These are phyloP conservation scores for Colletotrichum truncatum DNA, from an alignment of 2,329 filamentous ascomycete genomes.

Conservation along the genomic window DNA sequence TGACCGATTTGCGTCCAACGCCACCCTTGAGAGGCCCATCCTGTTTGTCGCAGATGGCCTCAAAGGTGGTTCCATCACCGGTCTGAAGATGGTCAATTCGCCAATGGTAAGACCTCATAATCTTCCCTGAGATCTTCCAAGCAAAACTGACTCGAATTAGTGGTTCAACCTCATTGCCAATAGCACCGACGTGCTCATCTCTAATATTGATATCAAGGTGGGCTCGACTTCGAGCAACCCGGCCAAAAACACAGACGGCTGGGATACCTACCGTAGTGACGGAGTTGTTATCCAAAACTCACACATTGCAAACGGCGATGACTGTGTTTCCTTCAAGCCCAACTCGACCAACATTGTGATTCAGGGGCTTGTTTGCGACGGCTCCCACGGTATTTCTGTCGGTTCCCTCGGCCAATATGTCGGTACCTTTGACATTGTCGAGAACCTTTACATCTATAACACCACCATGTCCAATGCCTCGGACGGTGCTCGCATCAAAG, in stretches of 20 bases:
- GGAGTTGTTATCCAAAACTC: conserved; percentile 75
- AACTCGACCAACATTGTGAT: conserved; percentile 76
- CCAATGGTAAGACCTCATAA: conserved; percentile 40
- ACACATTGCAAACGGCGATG: conserved; percentile 70
- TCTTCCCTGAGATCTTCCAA: neutral
- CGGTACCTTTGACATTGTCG: conserved; percentile 71
- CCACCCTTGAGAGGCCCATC: conserved; percentile 66
- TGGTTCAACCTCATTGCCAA: conserved; percentile 70
- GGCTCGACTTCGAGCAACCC: conserved; percentile 59
- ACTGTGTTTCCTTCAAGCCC: conserved; percentile 80
- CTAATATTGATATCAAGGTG: conserved; percentile 68
- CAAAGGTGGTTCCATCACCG: conserved; percentile 64
- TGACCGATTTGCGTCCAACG: conserved; percentile 65
- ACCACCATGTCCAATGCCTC: conserved; percentile 66
- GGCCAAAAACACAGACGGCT: conserved; percentile 74
- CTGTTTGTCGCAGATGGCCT: conserved; percentile 66
- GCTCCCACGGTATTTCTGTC: conserved; percentile 78
- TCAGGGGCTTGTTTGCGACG: conserved; percentile 73
- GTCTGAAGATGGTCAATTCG: conserved; percentile 69
- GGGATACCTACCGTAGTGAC: conserved; percentile 70
- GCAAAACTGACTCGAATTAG: conserved; percentile 28
- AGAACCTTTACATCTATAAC: conserved; percentile 74
- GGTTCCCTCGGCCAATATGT: conserved; percentile 76
- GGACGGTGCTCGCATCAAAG: conserved; percentile 77
- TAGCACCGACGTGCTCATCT: conserved; percentile 70